phyloP scores from a whole-genome alignment of 441 rosid species.

The Bocquillonia castaneifolia region DNA sequence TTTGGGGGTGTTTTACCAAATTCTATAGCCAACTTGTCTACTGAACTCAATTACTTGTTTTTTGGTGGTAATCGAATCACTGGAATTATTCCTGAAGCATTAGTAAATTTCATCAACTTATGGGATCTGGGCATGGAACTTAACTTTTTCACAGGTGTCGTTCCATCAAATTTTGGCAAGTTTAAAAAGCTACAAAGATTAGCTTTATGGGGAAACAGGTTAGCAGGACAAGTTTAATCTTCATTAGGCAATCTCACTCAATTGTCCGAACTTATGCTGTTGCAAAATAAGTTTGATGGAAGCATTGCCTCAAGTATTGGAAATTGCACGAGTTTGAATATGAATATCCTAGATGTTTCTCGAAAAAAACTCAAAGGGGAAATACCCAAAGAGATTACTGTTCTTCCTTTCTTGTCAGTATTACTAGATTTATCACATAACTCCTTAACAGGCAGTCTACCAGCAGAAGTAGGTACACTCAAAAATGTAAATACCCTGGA shows the following conservation, averaged over 20 bases:
- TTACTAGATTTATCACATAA: constrained; percentile 23
- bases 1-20: constrained; percentile 15
- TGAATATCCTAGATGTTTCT: constrained; percentile 6
- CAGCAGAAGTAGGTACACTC: constrained; percentile 14
- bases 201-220: not conserved
- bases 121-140: not conserved
- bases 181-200: constrained; percentile 12
- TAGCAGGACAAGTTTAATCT: constrained; percentile 23
- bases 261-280: not conserved
- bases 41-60: not conserved
- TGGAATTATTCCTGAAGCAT: constrained; percentile 8
- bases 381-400: constrained; percentile 13
- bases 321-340: not conserved
- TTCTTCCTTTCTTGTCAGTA: constrained; percentile 3
- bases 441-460: not conserved
- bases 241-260: constrained; percentile 24
- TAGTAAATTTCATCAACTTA: not conserved
- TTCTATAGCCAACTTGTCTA: constrained; percentile 12
- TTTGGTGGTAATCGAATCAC: not conserved
- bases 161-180: constrained; percentile 13
- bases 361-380: constrained; percentile 20
- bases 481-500: constrained; percentile 3
- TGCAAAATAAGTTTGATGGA: constrained; percentile 18
- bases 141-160: constrained; percentile 12
- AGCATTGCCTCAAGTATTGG: constrained; percentile 13